Percentiles rank a stretch among this genome's conserved stretches.
These are phyloP conservation scores for Candida michaelii DNA, from an alignment of 805 yeast species.

Conservation along the genomic window DNA sequence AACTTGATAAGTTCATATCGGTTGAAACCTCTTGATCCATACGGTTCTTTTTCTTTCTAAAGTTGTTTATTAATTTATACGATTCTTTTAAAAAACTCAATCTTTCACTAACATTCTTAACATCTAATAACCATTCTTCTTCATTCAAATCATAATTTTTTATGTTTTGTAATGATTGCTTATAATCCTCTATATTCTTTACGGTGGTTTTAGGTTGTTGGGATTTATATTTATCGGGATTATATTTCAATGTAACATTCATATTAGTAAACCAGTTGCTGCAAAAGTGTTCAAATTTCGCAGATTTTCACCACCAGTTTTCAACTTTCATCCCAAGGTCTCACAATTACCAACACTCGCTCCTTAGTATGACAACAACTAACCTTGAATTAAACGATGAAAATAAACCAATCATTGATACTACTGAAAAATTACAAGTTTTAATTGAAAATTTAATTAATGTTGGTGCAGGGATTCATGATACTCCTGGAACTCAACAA, in stretches of 20 bases:
- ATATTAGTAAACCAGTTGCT: not conserved
- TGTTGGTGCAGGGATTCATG: constrained; percentile 89
- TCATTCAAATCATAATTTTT: constrained; percentile 10
- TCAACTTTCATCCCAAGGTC: too few species aligned
- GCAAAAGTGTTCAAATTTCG: constrained; percentile 8
- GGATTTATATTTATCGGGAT: not conserved
- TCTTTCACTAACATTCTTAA: constrained; percentile 25
- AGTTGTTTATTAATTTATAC: constrained; percentile 23
- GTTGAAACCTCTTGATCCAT: not conserved
- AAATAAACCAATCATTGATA: constrained; percentile 30
- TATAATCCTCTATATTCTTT: constrained; percentile 7
- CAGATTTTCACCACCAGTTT: constrained; percentile 1
- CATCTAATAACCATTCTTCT: constrained; percentile 24
- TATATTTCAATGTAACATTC: constrained; percentile 10
- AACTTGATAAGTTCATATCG: constrained; percentile 3
- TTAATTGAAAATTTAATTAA: constrained; percentile 76
- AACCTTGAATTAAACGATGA: constrained; percentile 20
- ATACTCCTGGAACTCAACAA: constrained; percentile 84
- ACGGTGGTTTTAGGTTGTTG: not conserved
- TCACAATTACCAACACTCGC: too few species aligned
- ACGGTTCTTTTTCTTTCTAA: constrained; percentile 16
- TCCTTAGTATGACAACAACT: constrained; percentile 31
- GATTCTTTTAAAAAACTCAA: constrained; percentile 29
- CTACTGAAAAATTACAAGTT: constrained; percentile 31
- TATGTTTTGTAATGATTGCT: constrained; percentile 9